Conservation (phyloP, 495 filamentous ascomycete species). For the Diplogelasinospora grovesii region DNA sequence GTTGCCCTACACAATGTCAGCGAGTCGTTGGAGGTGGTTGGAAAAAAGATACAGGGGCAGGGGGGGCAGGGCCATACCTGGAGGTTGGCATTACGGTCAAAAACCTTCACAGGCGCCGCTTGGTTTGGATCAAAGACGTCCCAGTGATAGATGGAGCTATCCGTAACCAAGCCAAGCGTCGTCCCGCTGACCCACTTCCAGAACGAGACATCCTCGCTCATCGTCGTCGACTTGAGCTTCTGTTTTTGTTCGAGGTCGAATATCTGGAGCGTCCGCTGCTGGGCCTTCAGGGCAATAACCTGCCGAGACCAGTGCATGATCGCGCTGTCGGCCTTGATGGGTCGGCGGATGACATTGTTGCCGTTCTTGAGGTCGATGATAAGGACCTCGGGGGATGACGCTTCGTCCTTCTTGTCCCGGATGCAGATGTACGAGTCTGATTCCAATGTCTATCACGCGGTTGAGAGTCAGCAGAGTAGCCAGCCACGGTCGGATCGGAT, state of each 20-base stretch:
- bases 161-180: constrained; percentile 82
- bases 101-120: constrained; percentile 75
- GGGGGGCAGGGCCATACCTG: constrained; percentile 54
- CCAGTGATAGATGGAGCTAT: constrained; percentile 91
- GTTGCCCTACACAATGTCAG: constrained; percentile 53
- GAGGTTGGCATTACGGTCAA: constrained; percentile 87
- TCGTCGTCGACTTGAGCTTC: constrained; percentile 89
- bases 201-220: constrained; percentile 95
- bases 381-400: constrained; percentile 82
- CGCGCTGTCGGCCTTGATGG: constrained; percentile 98
- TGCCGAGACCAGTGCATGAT: constrained; percentile 98
- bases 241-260: constrained; percentile 86
- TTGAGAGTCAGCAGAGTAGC: constrained; percentile 15
- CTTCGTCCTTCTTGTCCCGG: constrained; percentile 78
- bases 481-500: constrained; percentile 2
- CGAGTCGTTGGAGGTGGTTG: too few species aligned
- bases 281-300: constrained; percentile 93
- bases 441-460: constrained; percentile 72
- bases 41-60: too few species aligned
- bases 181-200: constrained; percentile 98
- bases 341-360: constrained; percentile 85
- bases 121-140: constrained; percentile 81
- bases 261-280: constrained; percentile 88
- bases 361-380: constrained; percentile 93
- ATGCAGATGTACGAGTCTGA: constrained; percentile 94